These are phyloP conservation scores for Pleurotus salmoneostramineus DNA, from an alignment of 768 basidiomycete species.

Conservation along the genomic window DNA sequence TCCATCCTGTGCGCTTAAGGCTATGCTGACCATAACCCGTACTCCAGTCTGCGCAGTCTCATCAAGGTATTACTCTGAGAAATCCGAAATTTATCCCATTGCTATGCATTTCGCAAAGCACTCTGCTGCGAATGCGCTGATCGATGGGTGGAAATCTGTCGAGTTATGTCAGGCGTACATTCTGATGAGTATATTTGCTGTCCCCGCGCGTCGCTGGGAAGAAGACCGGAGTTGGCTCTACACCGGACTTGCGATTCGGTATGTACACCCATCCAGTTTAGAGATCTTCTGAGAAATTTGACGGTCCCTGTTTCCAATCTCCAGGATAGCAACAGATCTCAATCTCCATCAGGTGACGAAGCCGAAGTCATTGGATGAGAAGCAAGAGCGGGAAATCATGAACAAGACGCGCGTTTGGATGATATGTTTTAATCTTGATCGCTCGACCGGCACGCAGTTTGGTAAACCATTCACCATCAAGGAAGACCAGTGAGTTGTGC, in stretches of 20 bases:
- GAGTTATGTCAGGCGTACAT: slow-evolving; percentile 92
- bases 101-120: slow-evolving; percentile 89
- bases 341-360: slow-evolving; percentile 72
- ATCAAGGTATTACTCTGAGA: slow-evolving; percentile 73
- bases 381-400: slow-evolving; percentile 75
- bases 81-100: slow-evolving; percentile 81
- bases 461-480: slow-evolving; percentile 88
- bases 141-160: slow-evolving; percentile 80
- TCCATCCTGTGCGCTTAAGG: not conserved
- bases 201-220: slow-evolving; percentile 82
- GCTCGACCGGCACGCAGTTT: slow-evolving; percentile 84
- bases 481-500: slow-evolving; percentile 63
- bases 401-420: slow-evolving; percentile 89
- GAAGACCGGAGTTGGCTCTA: slow-evolving; percentile 90
- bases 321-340: slow-evolving; percentile 82
- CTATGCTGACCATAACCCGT: not conserved
- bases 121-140: slow-evolving; percentile 75
- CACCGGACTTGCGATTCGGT: slow-evolving; percentile 83
- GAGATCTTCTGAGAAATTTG: slow-evolving; percentile 2
- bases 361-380: slow-evolving; percentile 64
- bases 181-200: slow-evolving; percentile 77
- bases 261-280: slow-evolving; percentile 7
- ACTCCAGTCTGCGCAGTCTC: slow-evolving; percentile 77
- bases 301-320: not conserved
- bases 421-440: slow-evolving; percentile 86